Base-by-base conservation (phyloP, 305 asterid species). In the Plantago rigida region DNA sequence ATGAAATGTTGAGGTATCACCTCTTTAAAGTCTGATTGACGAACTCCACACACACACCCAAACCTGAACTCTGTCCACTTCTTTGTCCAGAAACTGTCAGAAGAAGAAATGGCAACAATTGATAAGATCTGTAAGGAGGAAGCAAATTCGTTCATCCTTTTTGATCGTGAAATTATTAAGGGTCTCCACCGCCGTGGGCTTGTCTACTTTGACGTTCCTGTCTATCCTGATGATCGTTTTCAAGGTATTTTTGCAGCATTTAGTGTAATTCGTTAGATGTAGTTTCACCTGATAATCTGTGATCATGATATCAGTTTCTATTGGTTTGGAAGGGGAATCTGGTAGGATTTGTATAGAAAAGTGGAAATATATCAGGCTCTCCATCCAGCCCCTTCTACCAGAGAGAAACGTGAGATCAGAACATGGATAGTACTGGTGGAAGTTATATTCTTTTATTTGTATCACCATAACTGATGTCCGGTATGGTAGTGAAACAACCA, bases 71-170 rank as follows among this genome's bases (percentile, higher is more conserved):
- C 66, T 39, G 45, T 54, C 54, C 58, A 55, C 66, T 62, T 41
- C 13, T 56, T 71, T 71, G 56, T 58, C 46, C 64, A 93, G 99
- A 93, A 93, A 89, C 95, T 93, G 73, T 77, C 99, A 41, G 99
- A 93, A 75, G 99, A 89, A 75, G 99, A 93, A 72, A 82, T 78
- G 85, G 88, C 97, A 69, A 87, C 97, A 63, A 93, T 93, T 74
- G 99, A 93, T 75, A 93, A 93, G 78, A 81, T 93, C 54, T 93
- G 99, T 65, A 93, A 87, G 80, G 99, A 93, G 80, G 99, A 89
- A 79, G 99, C 83, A 48, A 93, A 87, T 77, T 78, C 99, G 48
- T 93, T 77, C 73, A 77, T 85, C 80, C 92, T 87, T 70, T 93
- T 93, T 68, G 96, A 85, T 71, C 94, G 94, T 73, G 96, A 82